Percentiles rank a stretch among this genome's conserved stretches.
Conservation (phyloP, 306 rosid species). For the Aeschynomene evenia region DNA sequence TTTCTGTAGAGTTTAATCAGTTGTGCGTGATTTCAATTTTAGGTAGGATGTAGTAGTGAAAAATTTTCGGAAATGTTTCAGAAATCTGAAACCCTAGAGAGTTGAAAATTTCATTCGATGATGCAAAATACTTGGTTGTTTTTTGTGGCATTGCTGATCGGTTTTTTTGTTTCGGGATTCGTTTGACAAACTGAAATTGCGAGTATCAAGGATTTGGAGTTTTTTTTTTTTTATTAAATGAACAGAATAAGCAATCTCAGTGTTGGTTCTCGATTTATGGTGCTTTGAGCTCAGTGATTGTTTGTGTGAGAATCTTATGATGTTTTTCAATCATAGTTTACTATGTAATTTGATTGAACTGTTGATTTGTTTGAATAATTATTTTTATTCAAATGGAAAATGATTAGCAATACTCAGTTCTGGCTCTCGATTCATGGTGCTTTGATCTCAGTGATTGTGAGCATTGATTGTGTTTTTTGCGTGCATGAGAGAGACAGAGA, state of each 20-base stretch:
- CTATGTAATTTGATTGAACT: too few relatives aligned
- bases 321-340: too few relatives aligned
- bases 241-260: neutral
- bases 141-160: neutral
- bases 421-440: too few relatives aligned
- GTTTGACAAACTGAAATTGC: neutral
- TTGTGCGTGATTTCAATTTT: neutral
- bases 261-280: constrained; percentile 9
- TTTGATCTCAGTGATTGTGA: too few relatives aligned
- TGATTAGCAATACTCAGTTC: too few relatives aligned
- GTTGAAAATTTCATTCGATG: neutral
- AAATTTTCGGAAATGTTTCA: too few relatives aligned
- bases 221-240: neutral
- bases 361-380: too few relatives aligned
- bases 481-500: too few relatives aligned
- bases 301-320: too few relatives aligned
- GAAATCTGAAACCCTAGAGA: constrained; percentile 43
- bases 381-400: too few relatives aligned
- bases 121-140: neutral
- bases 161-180: neutral
- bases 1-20: neutral
- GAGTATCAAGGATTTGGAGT: constrained; percentile 12
- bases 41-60: neutral
- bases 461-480: too few relatives aligned
- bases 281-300: constrained; percentile 3